phyloP scores from a whole-genome alignment of 441 rosid genomes.

The Erodium texanum region DNA sequence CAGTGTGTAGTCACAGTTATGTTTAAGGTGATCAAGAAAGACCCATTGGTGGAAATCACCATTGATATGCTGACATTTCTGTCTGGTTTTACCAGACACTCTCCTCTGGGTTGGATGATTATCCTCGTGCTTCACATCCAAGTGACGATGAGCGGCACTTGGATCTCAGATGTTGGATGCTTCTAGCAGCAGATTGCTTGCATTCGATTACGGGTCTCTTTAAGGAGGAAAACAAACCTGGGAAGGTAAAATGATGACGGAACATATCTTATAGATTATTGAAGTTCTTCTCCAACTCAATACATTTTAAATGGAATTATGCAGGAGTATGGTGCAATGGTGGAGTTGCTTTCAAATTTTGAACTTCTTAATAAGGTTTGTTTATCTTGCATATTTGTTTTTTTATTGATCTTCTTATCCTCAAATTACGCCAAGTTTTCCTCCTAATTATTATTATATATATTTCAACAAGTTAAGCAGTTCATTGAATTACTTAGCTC shows the following conservation, averaged over 20 bases:
- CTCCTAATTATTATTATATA: not conserved
- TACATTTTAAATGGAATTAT: conserved; percentile 21
- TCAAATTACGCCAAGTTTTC: too few species aligned
- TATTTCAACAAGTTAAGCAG: not conserved
- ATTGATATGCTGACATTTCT: conserved; percentile 21
- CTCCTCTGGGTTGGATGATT: conserved; percentile 94
- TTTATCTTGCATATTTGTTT: not conserved
- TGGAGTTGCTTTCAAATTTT: conserved; percentile 73
- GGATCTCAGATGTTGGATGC: conserved; percentile 99
- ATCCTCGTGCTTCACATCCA: conserved; percentile 98
- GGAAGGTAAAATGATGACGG: conserved; percentile 37
- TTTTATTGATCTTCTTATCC: too few species aligned
- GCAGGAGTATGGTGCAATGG: conserved; percentile 70
- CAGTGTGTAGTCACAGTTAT: too few species aligned
- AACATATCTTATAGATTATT: not conserved
- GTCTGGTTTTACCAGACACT: conserved; percentile 51
- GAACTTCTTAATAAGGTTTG: conserved; percentile 73
- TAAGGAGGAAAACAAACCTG: conserved; percentile 32
- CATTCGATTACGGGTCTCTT: conserved; percentile 53
- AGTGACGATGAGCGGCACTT: conserved; percentile 83
- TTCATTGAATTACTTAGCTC: not conserved
- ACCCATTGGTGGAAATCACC: not conserved
- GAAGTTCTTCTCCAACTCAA: conserved; percentile 16
- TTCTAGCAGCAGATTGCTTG: conserved; percentile 95
- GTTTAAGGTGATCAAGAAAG: too few species aligned